Evolutionary conservation across 768 basidiomycete genomes (phyloP), one percentile per base, ranked within the genome.

Genomic region (Mycena kentingensis): DNA sequence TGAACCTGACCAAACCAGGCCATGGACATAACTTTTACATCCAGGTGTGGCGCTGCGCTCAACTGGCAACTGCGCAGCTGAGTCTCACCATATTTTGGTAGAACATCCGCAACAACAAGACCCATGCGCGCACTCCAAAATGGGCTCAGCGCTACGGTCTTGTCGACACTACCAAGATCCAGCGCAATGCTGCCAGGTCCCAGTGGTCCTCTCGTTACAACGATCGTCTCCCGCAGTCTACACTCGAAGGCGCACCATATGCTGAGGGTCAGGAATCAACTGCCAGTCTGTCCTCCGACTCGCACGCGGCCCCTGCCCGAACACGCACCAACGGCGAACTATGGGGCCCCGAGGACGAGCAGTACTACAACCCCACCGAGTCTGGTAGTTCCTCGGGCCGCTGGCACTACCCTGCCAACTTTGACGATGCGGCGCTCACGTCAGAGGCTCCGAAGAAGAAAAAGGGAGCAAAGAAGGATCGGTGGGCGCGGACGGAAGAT

Each of bases 81-180:
- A 22, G 21, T 28, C 10, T 8, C 50, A 25, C 57, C 42, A 16
- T 18, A 18, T 52, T n/a, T 43, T 24, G 48, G 19, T 66, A 98
- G 86, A 97, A 97, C 70, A 85, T 98, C 59, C 79, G 95, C 51
- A 98, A 97, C 74, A 98, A 98, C 77, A 92, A 95, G 77, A 95
- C 84, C 62, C 82, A 90, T 66, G 77, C 80, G 13, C 85, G 95
- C 37, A 97, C 95, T n/a, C 95, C 95, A 18, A 95, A 97, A 70
- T 98, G 95, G 95, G 88, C 87, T 0, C 77, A 90, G 70, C 82
- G 87, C 57, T 92, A 92, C 68, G 95, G 95, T 32, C 88, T 98
- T 38, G 84, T 98, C 57, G 84, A 93, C 67, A 85, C 82, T 21
- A 76, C 84, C 29, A 84, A 87, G 60, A 85, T 90, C 65, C 78